These are phyloP conservation scores for Dipodascus albidus DNA, from an alignment of 805 yeast genomes.

Conservation along the genomic window DNA sequence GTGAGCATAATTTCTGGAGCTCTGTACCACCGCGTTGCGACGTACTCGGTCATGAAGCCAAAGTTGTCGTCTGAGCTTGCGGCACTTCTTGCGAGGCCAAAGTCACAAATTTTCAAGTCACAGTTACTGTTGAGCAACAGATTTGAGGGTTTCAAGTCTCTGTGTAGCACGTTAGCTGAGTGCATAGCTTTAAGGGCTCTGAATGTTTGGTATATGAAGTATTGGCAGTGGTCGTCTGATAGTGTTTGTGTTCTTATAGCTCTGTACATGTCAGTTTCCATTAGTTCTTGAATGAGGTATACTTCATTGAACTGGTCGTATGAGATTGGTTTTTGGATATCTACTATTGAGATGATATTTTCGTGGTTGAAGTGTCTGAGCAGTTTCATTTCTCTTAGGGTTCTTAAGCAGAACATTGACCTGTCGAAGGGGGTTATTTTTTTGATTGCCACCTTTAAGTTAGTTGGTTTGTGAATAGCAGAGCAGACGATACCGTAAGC, in stretches of 20 bases:
- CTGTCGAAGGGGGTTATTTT: constrained; percentile 89
- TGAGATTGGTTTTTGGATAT: constrained; percentile 73
- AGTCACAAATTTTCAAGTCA: constrained; percentile 88
- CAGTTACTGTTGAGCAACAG: constrained; percentile 81
- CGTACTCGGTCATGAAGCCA: constrained; percentile 91
- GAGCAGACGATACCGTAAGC: constrained; percentile 92
- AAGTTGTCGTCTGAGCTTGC: constrained; percentile 46
- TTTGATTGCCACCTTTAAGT: constrained; percentile 87
- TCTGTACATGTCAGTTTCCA: constrained; percentile 98
- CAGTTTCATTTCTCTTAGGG: constrained; percentile 79
- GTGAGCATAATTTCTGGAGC: constrained; percentile 98
- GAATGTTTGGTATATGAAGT: constrained; percentile 82
- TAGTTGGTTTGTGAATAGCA: constrained; percentile 76
- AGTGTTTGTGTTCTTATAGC: constrained; percentile 83
- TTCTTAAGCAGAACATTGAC: constrained; percentile 77
- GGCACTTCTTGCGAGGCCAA: constrained; percentile 74
- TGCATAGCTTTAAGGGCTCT: constrained; percentile 86
- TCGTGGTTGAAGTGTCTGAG: constrained; percentile 88
- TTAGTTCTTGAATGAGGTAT: constrained; percentile 68
- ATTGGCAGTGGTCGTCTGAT: constrained; percentile 88
- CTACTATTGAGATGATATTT: constrained; percentile 80
- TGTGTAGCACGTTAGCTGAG: constrained; percentile 85
- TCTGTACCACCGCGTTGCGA: constrained; percentile 95
- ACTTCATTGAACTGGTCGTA: constrained; percentile 77
- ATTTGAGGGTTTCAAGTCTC: constrained; percentile 88